Percentiles rank a stretch among this genome's conserved stretches.
Conservation (phyloP, 2,329 filamentous ascomycete species). For the Epicoccum nigrum region DNA sequence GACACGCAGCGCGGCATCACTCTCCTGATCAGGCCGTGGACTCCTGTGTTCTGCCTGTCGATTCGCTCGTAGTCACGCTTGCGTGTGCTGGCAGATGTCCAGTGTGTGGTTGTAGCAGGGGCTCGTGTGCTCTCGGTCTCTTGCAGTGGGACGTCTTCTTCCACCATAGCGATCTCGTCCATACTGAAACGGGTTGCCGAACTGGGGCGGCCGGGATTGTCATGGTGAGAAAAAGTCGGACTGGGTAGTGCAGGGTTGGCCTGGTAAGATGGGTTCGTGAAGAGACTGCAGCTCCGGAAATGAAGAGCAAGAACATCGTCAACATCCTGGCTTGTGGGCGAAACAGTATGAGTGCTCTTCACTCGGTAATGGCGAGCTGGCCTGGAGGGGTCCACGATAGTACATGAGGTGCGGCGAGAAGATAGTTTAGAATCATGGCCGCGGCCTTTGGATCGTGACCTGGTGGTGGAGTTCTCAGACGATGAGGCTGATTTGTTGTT, state of each 20-base stretch:
- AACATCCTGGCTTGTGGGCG: conserved; percentile 38
- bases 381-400: conserved; percentile 42
- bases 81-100: conserved; percentile 46
- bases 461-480: conserved; percentile 35
- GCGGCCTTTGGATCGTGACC: conserved; percentile 33
- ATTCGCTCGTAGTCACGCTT: conserved; percentile 46
- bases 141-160: conserved; percentile 19
- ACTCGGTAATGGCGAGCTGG: conserved; percentile 45
- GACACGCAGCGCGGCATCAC: conserved; percentile 44
- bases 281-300: conserved; percentile 47
- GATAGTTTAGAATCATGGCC: conserved; percentile 42
- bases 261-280: conserved; percentile 40
- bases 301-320: conserved; percentile 50
- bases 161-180: conserved; percentile 21
- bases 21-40: conserved; percentile 41
- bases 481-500: conserved; percentile 40
- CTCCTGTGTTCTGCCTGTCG: conserved; percentile 46
- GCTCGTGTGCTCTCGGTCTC: conserved; percentile 26
- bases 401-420: conserved; percentile 44
- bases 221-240: conserved; percentile 29
- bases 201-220: conserved; percentile 15
- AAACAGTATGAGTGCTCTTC: conserved; percentile 39
- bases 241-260: conserved; percentile 28
- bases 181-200: conserved; percentile 24
- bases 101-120: conserved; percentile 43